Evolutionary conservation across 805 yeast genomes (phyloP), one percentile per base, ranked within the genome.

Genomic region (Diddensiella caesifluorescens): DNA sequence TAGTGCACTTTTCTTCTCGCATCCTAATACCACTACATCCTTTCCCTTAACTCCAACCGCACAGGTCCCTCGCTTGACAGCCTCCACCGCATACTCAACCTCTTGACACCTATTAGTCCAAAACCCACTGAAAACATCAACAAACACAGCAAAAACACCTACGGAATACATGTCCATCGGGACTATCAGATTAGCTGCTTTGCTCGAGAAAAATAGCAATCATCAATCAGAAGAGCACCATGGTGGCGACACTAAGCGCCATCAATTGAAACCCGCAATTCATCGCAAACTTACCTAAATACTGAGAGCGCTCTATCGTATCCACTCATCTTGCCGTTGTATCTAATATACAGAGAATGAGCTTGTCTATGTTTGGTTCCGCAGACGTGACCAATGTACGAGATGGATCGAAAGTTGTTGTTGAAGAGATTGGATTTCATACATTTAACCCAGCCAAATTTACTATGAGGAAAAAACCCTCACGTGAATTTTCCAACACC

Each of bases 281-380:
- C 12, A 16, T 12, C 12, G 13, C 12, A 16, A 29, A 78, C 89
- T 55, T 77, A 83, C 82, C 95, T 87, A 70, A 90, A 90, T 64
- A 90, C 94, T 49, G 97, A 89, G 57, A 90, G 76, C 44, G 98
- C 98, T 75, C 97, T 80, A 67, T 90, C 98, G 95, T 90, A 90
- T 49, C 98, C 97, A 74, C 96, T 86, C 98, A 90, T 90, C 35
- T 13, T n/a, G n/a, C n/a, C n/a, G n/a, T n/a, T n/a, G n/a, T n/a
- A n/a, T n/a, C n/a, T n/a, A n/a, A n/a, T n/a, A n/a, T n/a, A n/a
- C n/a, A n/a, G n/a, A n/a, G n/a, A n/a, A n/a, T n/a, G n/a, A n/a
- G n/a, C n/a, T n/a, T n/a, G n/a, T n/a, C n/a, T n/a, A n/a, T n/a
- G n/a, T n/a, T n/a, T n/a, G n/a, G n/a, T n/a, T n/a, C n/a, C n/a